Evolutionary conservation across 805 yeast genomes (phyloP).

Genomic region (Zygoascus bituminiphila): DNA sequence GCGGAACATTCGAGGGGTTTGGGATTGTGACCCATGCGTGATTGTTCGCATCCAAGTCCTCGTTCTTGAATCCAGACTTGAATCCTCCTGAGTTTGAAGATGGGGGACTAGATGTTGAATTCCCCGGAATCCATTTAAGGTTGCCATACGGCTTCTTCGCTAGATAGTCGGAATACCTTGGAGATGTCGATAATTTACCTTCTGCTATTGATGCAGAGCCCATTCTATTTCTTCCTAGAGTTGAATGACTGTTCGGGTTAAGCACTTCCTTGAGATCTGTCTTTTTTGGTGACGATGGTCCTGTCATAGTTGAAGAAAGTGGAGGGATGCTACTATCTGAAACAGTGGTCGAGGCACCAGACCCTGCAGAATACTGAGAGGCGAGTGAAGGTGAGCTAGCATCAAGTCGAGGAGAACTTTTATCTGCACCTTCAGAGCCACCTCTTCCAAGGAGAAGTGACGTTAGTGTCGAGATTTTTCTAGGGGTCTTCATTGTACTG

Average conservation of each 20-base stretch:
- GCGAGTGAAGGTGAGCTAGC: not conserved
- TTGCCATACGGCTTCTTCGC: too few species aligned
- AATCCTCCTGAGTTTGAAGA: not conserved
- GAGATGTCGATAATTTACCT: not conserved
- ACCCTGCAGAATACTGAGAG: not conserved
- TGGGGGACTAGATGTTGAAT: not conserved
- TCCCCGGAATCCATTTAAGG: too few species aligned
- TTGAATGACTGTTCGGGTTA: not conserved
- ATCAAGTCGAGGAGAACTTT: not conserved
- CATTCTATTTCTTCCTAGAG: not conserved
- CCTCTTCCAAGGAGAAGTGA: constrained; percentile 23
- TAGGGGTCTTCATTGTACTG: constrained; percentile 6
- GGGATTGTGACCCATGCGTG: constrained; percentile 53
- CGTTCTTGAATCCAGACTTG: constrained; percentile 1
- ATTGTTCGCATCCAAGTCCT: constrained; percentile 12
- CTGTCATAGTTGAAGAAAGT: not conserved
- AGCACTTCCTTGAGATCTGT: not conserved
- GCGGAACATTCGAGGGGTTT: constrained; percentile 70
- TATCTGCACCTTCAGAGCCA: too few species aligned
- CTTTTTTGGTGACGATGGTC: not conserved
- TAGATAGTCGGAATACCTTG: too few species aligned
- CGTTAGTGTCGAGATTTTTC: constrained; percentile 32
- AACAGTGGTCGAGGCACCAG: not conserved
- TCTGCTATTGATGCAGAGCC: not conserved
- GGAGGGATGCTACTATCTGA: not conserved